Evolutionary conservation across 2,329 filamentous ascomycete species (phyloP), one percentile per base, ranked within the genome.

Genomic region (Arachnomyces sp.): DNA sequence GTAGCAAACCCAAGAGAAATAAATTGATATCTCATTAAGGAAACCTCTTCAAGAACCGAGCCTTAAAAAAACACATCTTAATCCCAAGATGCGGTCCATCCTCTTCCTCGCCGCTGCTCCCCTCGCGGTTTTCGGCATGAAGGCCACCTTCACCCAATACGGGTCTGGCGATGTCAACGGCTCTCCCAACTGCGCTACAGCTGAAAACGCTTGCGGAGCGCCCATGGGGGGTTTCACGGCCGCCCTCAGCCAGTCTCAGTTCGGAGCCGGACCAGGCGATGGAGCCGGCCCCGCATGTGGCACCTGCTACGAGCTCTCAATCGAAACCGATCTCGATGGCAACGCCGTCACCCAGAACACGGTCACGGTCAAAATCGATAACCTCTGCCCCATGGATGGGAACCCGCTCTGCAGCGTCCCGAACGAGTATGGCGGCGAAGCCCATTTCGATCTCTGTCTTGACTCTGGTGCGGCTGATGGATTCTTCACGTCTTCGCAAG

Each of bases 381-480:
- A 67, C 44, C 50, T 67, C 2, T 67, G 65, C 41, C 64, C 64
- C 7, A 56, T 54, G 1, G 21, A 48, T 2, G 59, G 59, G 3
- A 68, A 68, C 40, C 53, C 60, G 15, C 48, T 66, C 11, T 67
- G 64, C 45, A 39, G 40, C 8, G 54, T 51, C 3, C 57, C 57
- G 2, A 66, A 65, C 45, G 58, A 55, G 40, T 63, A 62, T 45
- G 64, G 64, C 4, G 62, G 57, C 6, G 60, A 63, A 31, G 52
- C 65, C 36, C 62, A 67, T 50, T 65, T 67, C 46, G 61, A 67
- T 40, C 52, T 66, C 28, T 67, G 64, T 52, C 57, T 52, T 15
- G 63, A 67, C 41, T 55, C 53, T 8, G 61, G 58, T 9, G 64
- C 64, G 6, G 51, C 49, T 11, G 47, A 37, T 6, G 63, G 63